phyloP scores from a whole-genome alignment of 192 early-diverging fungal genomes.

The Entomortierella chlamydospora region DNA sequence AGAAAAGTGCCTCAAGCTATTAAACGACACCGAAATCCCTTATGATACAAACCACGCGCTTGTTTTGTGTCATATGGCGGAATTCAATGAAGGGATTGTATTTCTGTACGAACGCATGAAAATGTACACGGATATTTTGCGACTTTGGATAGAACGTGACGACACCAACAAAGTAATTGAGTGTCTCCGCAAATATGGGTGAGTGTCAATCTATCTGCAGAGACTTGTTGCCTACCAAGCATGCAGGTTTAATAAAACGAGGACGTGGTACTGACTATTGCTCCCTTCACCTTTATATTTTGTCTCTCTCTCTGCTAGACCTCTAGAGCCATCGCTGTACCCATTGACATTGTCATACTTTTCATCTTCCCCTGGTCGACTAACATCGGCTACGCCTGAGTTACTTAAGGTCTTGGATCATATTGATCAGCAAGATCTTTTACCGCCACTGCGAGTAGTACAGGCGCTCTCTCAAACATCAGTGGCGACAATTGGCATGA shows the following conservation, averaged over 20 bases:
- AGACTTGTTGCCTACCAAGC: too few species aligned
- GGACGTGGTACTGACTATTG: too few species aligned
- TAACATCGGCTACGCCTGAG: conserved; percentile 66
- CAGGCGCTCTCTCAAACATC: conserved; percentile 85
- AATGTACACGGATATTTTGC: conserved; percentile 78
- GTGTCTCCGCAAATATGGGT: conserved; percentile 73
- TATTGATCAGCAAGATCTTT: conserved; percentile 86
- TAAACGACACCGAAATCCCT: conserved; percentile 70
- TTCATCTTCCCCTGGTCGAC: conserved; percentile 74
- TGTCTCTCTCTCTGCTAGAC: too few species aligned
- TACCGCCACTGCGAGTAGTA: conserved; percentile 92
- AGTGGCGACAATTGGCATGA: conserved; percentile 87
- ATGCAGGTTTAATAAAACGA: too few species aligned
- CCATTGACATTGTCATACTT: conserved; percentile 78
- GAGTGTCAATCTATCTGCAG: conserved; percentile 3
- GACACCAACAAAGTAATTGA: conserved; percentile 73
- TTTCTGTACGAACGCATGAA: conserved; percentile 89
- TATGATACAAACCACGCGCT: conserved; percentile 95
- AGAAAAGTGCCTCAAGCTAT: conserved; percentile 76
- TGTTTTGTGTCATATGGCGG: conserved; percentile 87
- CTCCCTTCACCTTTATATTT: too few species aligned
- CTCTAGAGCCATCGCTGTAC: conserved; percentile 75
- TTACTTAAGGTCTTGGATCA: conserved; percentile 78
- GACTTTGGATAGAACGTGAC: conserved; percentile 79
- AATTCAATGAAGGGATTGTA: conserved; percentile 87